Evolutionary conservation across 1,139 yeast species (phyloP).

Genomic region (Komagataea norvegica): DNA sequence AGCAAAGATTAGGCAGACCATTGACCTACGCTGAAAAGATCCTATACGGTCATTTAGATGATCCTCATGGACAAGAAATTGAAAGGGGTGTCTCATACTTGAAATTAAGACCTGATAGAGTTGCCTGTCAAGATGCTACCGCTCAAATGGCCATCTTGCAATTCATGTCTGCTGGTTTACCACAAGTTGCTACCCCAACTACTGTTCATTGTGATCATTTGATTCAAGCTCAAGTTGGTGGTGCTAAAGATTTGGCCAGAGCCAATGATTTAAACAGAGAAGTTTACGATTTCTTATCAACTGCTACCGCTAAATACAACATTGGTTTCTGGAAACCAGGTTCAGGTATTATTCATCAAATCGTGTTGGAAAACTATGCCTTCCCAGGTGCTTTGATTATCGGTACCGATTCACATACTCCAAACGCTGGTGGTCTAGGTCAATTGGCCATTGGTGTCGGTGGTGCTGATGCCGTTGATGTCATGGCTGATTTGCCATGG

Average conservation of each 20-base stretch:
- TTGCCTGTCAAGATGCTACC: slow-evolving; percentile 99
- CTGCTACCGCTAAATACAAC: slow-evolving; percentile 96
- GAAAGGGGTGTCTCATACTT: slow-evolving; percentile 95
- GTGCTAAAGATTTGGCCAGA: slow-evolving; percentile 86
- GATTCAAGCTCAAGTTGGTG: slow-evolving; percentile 96
- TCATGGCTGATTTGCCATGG: slow-evolving; percentile 93
- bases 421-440: slow-evolving; percentile 99
- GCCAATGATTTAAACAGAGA: slow-evolving; percentile 93
- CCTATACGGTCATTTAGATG: slow-evolving; percentile 92
- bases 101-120: slow-evolving; percentile 98
- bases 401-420: slow-evolving; percentile 99
- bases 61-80: slow-evolving; percentile 92
- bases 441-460: slow-evolving; percentile 99
- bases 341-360: slow-evolving; percentile 98
- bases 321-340: slow-evolving; percentile 99
- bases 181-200: slow-evolving; percentile 91
- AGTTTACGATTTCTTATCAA: slow-evolving; percentile 90
- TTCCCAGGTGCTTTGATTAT: slow-evolving; percentile 97
- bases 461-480: slow-evolving; percentile 99
- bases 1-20: slow-evolving; percentile 85
- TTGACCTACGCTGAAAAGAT: slow-evolving; percentile 96
- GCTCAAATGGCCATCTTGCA: slow-evolving; percentile 99
- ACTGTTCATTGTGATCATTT: slow-evolving; percentile 99
- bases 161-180: slow-evolving; percentile 94
- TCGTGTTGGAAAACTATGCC: slow-evolving; percentile 94